Base-by-base conservation (phyloP, 306 rosid genomes). In the Quercus berberidifolia region DNA sequence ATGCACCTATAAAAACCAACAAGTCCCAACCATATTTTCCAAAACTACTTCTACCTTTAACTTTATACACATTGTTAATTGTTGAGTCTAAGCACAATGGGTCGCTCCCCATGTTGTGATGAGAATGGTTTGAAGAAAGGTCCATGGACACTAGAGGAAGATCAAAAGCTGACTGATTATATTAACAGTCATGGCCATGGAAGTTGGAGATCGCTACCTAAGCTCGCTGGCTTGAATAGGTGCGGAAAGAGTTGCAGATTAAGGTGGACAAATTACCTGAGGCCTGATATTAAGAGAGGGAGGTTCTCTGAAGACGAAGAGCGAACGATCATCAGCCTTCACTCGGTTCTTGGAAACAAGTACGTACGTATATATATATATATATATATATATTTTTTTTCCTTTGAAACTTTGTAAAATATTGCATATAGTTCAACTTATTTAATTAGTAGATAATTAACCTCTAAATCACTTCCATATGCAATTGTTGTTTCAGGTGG, bases 141-240 rank as follows among this genome's bases (percentile, higher is more conserved):
- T 82, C 98, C 97, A 81, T 94, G 98, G 98, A 94, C 95, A 56
- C 80, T 88, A 4, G 98, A 94, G 74, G 97, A 94, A 88, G 98
- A 94, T 78, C 81, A 90, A 81, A 92, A 79, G 77, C 84, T 94
- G 49, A 54, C 78, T 63, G 90, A 90, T 76, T 84, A 88, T 58
- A 89, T 94, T 69, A 84, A 19, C 31, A 78, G 51, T 31, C 74
- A 94, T 52, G 97, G 97, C 60, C 92, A 88, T 78, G 98, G 97
- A 71, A 91, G 87, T 73, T 94, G 98, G 98, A 88, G 97, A 78
- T 73, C 93, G 4, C 88, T 94, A 52, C 84, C 98, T 21, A 90
- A 92, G 88, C 90, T 79, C 38, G 94, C 98, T 2, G 97, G 95
- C 69, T 87, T 94, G 60, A 94, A 91, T 84, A 78, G 98, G 79